Evolutionary conservation across 2,329 filamentous ascomycete species (phyloP).

Genomic region (Magnaporthiopsis incrustans): DNA sequence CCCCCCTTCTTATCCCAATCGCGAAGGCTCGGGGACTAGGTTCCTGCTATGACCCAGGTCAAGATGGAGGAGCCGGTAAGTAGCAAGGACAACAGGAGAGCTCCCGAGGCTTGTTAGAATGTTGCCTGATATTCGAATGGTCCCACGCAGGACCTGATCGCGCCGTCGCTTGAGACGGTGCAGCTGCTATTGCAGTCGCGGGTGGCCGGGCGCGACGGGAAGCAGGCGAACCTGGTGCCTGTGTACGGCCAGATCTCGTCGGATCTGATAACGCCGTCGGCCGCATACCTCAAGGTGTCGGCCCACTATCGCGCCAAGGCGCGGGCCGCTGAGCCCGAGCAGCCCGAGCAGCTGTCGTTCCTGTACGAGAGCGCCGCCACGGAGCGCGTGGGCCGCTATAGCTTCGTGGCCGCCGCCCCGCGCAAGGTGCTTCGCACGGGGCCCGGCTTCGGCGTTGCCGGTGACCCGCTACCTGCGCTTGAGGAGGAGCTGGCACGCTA

Average conservation of each 20-base stretch:
- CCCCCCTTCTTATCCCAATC: not conserved
- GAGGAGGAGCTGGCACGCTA: slow-evolving; percentile 72
- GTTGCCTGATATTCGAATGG: not conserved
- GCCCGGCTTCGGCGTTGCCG: slow-evolving; percentile 73
- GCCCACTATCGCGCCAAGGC: slow-evolving; percentile 54
- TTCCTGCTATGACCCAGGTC: not conserved
- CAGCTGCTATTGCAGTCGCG: slow-evolving; percentile 10
- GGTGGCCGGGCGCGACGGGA: slow-evolving; percentile 7
- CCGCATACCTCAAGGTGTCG: slow-evolving; percentile 87
- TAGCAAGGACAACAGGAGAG: not conserved
- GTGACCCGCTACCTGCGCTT: slow-evolving; percentile 76
- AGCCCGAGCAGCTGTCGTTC: slow-evolving; percentile 50
- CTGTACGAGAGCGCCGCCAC: slow-evolving; percentile 90
- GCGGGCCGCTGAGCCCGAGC: slow-evolving; percentile 21
- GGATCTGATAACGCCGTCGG: slow-evolving; percentile 89
- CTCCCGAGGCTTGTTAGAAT: not conserved
- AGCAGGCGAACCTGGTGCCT: slow-evolving; percentile 15
- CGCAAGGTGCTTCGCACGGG: slow-evolving; percentile 82
- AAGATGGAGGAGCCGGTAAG: slow-evolving; percentile 7
- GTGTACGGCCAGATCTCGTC: slow-evolving; percentile 36
- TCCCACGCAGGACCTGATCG: slow-evolving; percentile 14
- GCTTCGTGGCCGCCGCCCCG: slow-evolving; percentile 70
- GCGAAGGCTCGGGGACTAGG: not conserved
- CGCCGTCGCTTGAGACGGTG: slow-evolving; percentile 19
- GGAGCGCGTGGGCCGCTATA: slow-evolving; percentile 89